These are phyloP conservation scores for Colletotrichum tropicale DNA, from an alignment of 2,329 filamentous ascomycete genomes.

Conservation along the genomic window DNA sequence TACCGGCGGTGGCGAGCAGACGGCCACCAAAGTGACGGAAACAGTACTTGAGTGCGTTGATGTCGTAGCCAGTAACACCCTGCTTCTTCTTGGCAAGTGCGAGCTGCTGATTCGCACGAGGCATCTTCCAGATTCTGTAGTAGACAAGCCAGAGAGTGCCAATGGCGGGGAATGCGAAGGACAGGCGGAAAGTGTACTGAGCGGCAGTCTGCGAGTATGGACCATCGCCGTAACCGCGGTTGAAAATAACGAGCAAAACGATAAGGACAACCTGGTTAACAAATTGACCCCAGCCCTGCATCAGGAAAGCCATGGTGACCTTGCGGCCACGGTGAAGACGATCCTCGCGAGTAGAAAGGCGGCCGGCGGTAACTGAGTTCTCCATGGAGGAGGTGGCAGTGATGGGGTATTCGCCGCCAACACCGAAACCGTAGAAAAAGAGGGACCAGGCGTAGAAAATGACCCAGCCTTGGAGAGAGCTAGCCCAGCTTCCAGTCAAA, in stretches of 20 bases:
- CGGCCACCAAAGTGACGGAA: conserved; percentile 86
- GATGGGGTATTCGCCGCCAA: conserved; percentile 93
- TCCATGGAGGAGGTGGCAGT: conserved; percentile 96
- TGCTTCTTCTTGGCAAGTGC: conserved; percentile 80
- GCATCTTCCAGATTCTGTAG: conserved; percentile 96
- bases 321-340: conserved; percentile 95
- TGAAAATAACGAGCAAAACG: conserved; percentile 82
- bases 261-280: conserved; percentile 92
- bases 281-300: conserved; percentile 98
- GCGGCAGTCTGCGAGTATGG: conserved; percentile 80
- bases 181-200: conserved; percentile 91
- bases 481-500: conserved; percentile 89
- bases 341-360: conserved; percentile 88
- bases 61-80: conserved; percentile 86
- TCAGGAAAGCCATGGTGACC: conserved; percentile 93
- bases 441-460: conserved; percentile 96
- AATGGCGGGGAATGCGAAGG: conserved; percentile 87
- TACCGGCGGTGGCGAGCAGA: conserved; percentile 82
- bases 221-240: conserved; percentile 60
- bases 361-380: conserved; percentile 83
- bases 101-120: conserved; percentile 82
- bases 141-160: conserved; percentile 95
- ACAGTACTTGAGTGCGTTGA: conserved; percentile 79
- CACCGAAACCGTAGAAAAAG: conserved; percentile 74
- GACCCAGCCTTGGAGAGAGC: conserved; percentile 89